Evolutionary conservation across 2,329 filamentous ascomycete genomes (phyloP).

Genomic region (Penicillium sp.): DNA sequence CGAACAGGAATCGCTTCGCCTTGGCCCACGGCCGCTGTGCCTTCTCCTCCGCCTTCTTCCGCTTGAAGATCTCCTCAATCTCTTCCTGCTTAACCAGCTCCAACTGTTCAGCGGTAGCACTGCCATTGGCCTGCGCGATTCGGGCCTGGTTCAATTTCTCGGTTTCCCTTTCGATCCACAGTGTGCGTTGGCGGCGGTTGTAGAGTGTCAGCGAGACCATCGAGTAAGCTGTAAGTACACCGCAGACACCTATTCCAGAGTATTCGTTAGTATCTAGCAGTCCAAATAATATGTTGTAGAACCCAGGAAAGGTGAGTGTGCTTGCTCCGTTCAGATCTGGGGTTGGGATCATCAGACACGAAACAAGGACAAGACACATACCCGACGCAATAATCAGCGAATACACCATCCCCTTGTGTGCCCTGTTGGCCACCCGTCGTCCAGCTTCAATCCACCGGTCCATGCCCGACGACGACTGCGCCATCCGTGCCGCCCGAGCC

Average conservation of each 20-base stretch:
- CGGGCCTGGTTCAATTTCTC: slow-evolving; percentile 44
- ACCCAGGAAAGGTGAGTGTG: not conserved
- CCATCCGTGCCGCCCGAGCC: slow-evolving; percentile 64
- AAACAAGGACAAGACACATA: slow-evolving; percentile 32
- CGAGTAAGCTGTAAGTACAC: slow-evolving; percentile 62
- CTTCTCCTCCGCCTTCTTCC: slow-evolving; percentile 41
- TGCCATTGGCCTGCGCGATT: slow-evolving; percentile 41
- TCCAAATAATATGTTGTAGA: not conserved
- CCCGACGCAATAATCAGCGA: slow-evolving; percentile 61
- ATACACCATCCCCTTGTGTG: slow-evolving; percentile 60
- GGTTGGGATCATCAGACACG: not conserved
- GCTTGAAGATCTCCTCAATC: slow-evolving; percentile 42
- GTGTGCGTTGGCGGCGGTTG: slow-evolving; percentile 62
- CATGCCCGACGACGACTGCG: slow-evolving; percentile 55
- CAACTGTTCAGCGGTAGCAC: slow-evolving; percentile 42
- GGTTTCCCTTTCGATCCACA: slow-evolving; percentile 57
- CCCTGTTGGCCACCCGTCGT: slow-evolving; percentile 58
- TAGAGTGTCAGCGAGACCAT: slow-evolving; percentile 66
- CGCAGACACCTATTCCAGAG: slow-evolving; percentile 53
- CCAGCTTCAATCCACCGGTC: slow-evolving; percentile 56
- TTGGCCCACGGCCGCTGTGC: slow-evolving; percentile 40
- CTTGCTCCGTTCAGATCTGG: not conserved
- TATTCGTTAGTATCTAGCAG: not conserved
- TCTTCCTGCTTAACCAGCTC: slow-evolving; percentile 47
- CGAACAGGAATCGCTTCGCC: slow-evolving; percentile 39